These are phyloP conservation scores for Colletotrichum sublineola DNA, from an alignment of 2,329 filamentous ascomycete species.

Conservation along the genomic window DNA sequence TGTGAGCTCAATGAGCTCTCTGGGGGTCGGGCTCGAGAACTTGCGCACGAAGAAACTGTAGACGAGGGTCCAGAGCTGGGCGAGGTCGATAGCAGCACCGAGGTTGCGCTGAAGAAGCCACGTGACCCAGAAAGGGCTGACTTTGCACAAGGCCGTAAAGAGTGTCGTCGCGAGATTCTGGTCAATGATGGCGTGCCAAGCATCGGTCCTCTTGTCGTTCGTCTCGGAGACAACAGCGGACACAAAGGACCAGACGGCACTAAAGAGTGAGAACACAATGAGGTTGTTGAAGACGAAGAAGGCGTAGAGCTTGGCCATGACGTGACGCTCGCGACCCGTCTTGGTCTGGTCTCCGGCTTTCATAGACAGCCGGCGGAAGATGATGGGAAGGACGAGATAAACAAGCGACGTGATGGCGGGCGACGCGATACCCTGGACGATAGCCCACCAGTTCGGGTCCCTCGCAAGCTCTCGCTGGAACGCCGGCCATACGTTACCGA, in stretches of 20 bases:
- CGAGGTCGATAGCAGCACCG: conserved; percentile 93
- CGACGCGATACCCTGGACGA: conserved; percentile 91
- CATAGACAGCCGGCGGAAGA: conserved; percentile 89
- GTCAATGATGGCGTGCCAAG: conserved; percentile 77
- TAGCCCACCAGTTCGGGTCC: conserved; percentile 80
- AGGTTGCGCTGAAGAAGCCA: conserved; percentile 94
- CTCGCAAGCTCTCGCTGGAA: conserved; percentile 76
- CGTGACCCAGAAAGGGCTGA: conserved; percentile 94
- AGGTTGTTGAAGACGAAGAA: conserved; percentile 99
- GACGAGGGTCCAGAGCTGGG: conserved; percentile 86
- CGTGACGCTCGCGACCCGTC: conserved; percentile 90
- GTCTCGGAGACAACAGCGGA: conserved; percentile 73
- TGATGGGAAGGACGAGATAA: conserved; percentile 88
- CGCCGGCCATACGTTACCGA: conserved; percentile 82
- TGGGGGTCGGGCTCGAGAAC: conserved; percentile 88
- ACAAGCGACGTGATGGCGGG: conserved; percentile 89
- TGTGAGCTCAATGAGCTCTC: conserved; percentile 91
- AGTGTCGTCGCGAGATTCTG: conserved; percentile 73
- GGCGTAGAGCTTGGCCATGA: conserved; percentile 88
- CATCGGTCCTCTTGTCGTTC: conserved; percentile 62
- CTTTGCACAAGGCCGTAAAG: conserved; percentile 81
- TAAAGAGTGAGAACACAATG: conserved; percentile 93
- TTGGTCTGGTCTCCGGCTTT: conserved; percentile 91
- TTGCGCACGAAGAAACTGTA: conserved; percentile 88
- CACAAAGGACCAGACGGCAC: conserved; percentile 82